Evolutionary conservation across 75 land plant species (phyloP), one percentile per base, ranked within the genome.

Genomic region (Sequoiadendron giganteum): DNA sequence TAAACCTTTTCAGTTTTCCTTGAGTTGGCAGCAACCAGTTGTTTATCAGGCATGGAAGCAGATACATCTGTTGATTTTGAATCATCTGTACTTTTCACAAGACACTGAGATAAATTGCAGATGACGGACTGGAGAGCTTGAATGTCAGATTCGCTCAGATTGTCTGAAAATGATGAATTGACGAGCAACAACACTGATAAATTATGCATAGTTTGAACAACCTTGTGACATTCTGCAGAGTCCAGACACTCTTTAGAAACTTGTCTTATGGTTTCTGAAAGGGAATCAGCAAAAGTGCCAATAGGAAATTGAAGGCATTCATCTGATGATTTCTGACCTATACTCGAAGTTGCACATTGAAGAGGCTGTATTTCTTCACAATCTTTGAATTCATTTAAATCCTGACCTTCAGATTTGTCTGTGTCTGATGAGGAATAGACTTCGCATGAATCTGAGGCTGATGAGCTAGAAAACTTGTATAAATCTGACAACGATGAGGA

Each of bases 151-250:
- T 80, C 30, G 3, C 83, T 43, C 45, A 25, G 10, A 42, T 80
- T 21, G 48, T 28, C 32, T 21, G 48, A 21, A 80, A 0, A 25
- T 7, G 3, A 10, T 42, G n/a, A 25, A 80, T 25, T 21, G n/a
- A 9, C 2, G 45, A 43, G 83, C 47, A 80, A 9, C 47, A 43
- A 9, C 30, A 43, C 30, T 43, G 83, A 80, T 18, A 80, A 80
- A 80, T 80, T 80, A 80, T 80, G 48, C 84, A 82, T 82, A n/a
- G 84, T 10, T 10, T 82, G 52, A 82, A 82, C 52, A 45, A 47
- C 34, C 48, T 45, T 45, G 52, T 82, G 47, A 47, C 84, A 82
- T 2, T 47, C 84, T 42, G 30, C 30, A 82, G 25, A 82, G 52
- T 82, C 49, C 52, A 11, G 15, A 28, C 2, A 5, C n/a, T 10